Conservation (phyloP, 768 basidiomycete genomes). For the Suillus subaureus region DNA sequence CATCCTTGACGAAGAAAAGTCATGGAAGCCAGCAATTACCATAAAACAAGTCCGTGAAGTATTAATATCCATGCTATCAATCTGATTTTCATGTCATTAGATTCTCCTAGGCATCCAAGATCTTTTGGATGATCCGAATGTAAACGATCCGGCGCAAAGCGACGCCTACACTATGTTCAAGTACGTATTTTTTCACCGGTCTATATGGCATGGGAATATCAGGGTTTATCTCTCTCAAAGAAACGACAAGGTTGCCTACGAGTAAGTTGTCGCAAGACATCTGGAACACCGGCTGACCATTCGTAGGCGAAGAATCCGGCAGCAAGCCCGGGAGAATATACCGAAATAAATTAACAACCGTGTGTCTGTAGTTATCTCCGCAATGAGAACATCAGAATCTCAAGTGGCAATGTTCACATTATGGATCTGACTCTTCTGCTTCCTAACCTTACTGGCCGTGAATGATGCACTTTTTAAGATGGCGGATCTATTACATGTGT, state of each 20-base stretch:
- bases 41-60: constrained; percentile 85
- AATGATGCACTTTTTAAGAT: constrained; percentile 95
- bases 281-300: constrained; percentile 7
- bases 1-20: constrained; percentile 97
- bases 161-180: constrained; percentile 99
- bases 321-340: constrained; percentile 88
- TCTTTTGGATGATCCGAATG: constrained; percentile 92
- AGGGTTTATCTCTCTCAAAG: constrained; percentile 41
- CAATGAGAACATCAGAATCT: constrained; percentile 37
- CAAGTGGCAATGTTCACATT: constrained; percentile 75
- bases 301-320: constrained; percentile 73
- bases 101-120: constrained; percentile 97
- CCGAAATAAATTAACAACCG: constrained; percentile 58
- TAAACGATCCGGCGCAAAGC: constrained; percentile 96
- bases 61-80: not conserved
- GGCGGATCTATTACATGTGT: constrained; percentile 94
- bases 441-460: constrained; percentile 94
- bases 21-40: constrained; percentile 98
- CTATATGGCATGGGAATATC: constrained; percentile 1
- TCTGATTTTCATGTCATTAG: constrained; percentile 41
- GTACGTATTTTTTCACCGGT: constrained; percentile 49
- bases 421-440: constrained; percentile 86
- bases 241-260: constrained; percentile 92
- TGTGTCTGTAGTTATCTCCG: not conserved
- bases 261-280: constrained; percentile 52